These are phyloP conservation scores for Cardamine chenopodiifolia DNA, from an alignment of 345 rosid genomes.

Conservation along the genomic window DNA sequence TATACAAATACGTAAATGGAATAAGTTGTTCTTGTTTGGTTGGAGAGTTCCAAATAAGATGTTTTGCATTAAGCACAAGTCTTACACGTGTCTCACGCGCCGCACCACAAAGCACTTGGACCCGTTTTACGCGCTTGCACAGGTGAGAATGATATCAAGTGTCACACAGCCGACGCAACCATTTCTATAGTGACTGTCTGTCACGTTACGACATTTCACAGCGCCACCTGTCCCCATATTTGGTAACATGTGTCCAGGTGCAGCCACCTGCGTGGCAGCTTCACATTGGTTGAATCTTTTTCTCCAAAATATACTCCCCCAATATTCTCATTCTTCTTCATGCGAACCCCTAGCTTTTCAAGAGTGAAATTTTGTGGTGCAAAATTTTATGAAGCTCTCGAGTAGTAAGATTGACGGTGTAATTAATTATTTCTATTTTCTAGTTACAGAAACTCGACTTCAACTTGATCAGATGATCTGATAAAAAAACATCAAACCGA, in stretches of 20 bases:
- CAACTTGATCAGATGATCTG: background rate
- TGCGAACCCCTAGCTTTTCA: background rate
- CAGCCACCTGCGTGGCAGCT: conserved; percentile 8
- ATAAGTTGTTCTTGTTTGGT: conserved; percentile 32
- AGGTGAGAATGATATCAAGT: conserved; percentile 38
- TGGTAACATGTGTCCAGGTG: conserved; percentile 37
- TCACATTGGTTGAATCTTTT: background rate
- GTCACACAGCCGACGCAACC: conserved; percentile 34
- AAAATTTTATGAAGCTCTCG: background rate
- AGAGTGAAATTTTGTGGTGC: background rate
- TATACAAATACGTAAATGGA: conserved; percentile 24
- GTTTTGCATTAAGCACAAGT: background rate
- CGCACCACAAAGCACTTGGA: conserved; percentile 9
- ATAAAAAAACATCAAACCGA: background rate
- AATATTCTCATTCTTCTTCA: background rate
- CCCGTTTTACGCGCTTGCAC: conserved; percentile 14
- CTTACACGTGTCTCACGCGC: conserved; percentile 36
- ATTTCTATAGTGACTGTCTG: conserved; percentile 28
- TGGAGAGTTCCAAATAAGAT: conserved; percentile 24
- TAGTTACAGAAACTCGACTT: background rate
- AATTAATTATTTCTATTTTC: background rate
- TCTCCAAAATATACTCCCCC: background rate
- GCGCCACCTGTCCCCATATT: conserved; percentile 36
- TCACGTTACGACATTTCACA: conserved; percentile 32
- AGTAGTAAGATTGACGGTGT: background rate